phyloP scores from a whole-genome alignment of 805 yeast species.

The Yarrowia sp. region DNA sequence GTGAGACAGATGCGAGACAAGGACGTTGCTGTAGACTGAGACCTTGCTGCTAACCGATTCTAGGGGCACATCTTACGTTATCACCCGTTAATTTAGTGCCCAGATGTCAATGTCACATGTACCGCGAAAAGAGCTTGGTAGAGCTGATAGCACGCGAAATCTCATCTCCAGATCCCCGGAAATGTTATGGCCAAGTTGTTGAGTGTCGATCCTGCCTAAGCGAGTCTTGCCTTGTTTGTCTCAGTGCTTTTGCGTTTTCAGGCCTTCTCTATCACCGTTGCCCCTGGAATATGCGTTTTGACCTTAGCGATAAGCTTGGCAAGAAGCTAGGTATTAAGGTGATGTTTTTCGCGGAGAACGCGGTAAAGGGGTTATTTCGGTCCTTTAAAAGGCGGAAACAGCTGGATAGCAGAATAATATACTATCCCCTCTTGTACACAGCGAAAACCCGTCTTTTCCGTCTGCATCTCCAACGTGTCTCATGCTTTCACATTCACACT shows the following conservation, averaged over 20 bases:
- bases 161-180: too few species aligned
- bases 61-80: not conserved
- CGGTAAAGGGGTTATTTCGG: too few species aligned
- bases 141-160: too few species aligned
- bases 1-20: not conserved
- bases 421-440: too few species aligned
- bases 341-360: not conserved
- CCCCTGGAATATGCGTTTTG: slow-evolving; percentile 7
- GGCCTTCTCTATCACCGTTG: not conserved
- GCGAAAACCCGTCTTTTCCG: too few species aligned
- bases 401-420: too few species aligned
- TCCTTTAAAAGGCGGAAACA: too few species aligned
- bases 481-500: slow-evolving; percentile 10
- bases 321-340: not conserved
- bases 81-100: not conserved
- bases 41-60: not conserved
- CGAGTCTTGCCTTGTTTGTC: not conserved
- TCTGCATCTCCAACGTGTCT: not conserved
- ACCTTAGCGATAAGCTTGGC: slow-evolving; percentile 3
- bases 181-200: too few species aligned
- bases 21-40: not conserved
- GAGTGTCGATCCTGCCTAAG: slow-evolving; percentile 6
- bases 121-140: too few species aligned
- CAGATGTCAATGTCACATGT: not conserved
- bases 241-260: not conserved